Base-by-base conservation (phyloP, 2,329 filamentous ascomycete species). In the Penicillium occitanis region DNA sequence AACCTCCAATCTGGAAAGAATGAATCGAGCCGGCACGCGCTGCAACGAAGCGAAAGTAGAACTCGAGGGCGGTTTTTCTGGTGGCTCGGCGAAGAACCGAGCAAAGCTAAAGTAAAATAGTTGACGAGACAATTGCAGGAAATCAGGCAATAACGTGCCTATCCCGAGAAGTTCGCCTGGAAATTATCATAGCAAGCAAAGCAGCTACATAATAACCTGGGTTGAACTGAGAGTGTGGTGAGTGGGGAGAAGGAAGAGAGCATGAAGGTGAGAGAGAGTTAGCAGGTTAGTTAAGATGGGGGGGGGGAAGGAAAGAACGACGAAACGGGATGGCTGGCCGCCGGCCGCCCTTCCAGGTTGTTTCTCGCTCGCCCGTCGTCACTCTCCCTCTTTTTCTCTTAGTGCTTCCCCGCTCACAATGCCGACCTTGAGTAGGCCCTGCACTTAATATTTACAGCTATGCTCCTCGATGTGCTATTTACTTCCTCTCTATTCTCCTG, bases 161-260 rank as follows among this genome's bases (percentile, higher is more conserved):
- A 67, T 71, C 64, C 64, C 63, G 70, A 70, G 68, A 68, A 73
- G 65, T 69, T 68, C 69, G 70, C 73, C 73, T 70, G 71, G 67
- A 69, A 76, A 75, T 72, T 74, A 72, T 68, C 70, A 69, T 59
- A 66, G 73, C 70, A 65, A 73, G 73, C 73, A 71, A 70, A 70
- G 73, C 69, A 74, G 74, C 77, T 78, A 79, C 77, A 79, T 79
- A 79, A 79, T 79, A 79, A 35, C 40, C 73, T 69, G 73, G 63
- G 70, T 14, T 51, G 59, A 25, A 44, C 22, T 22, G 30, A 42
- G 64, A 40, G 75, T 72, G 73, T 68, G 71, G 67, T 67, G 72
- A 73, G 72, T 73, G 69, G 69, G 70, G 73, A 72, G 75, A 69
- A 70, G 71, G 70, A 70, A 72, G 77, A 73, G 70, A 67, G 71